Conservation (phyloP, 805 yeast genomes). For the Hanseniaspora occidentalis region DNA sequence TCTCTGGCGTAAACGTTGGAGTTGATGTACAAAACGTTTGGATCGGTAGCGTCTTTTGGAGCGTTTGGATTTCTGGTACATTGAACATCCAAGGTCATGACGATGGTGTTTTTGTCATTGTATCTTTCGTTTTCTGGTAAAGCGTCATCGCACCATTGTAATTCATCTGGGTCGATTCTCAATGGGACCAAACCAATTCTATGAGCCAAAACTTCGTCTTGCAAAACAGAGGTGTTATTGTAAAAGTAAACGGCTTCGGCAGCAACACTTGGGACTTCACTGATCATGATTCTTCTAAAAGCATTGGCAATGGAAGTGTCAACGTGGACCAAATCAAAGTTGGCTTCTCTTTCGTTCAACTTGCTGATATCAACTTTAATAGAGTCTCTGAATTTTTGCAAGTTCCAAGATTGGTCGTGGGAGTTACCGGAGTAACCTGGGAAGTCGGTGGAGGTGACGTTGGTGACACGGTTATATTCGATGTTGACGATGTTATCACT, state of each 20-base stretch:
- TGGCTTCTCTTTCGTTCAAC: constrained; percentile 56
- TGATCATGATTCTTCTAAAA: constrained; percentile 89
- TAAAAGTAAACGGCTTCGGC: constrained; percentile 83
- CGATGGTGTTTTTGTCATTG: constrained; percentile 84
- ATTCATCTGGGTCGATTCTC: constrained; percentile 77
- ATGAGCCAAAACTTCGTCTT: constrained; percentile 93
- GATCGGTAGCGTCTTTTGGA: constrained; percentile 63
- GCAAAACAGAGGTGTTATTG: constrained; percentile 93
- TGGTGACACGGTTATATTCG: constrained; percentile 83
- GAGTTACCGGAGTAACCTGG: constrained; percentile 66
- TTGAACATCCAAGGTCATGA: constrained; percentile 63
- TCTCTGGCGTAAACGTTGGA: constrained; percentile 83
- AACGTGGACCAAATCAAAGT: constrained; percentile 74
- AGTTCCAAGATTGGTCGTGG: constrained; percentile 67
- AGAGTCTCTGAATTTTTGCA: constrained; percentile 59
- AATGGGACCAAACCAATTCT: constrained; percentile 89
- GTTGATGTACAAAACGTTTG: constrained; percentile 72
- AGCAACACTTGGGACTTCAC: constrained; percentile 94
- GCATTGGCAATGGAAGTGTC: constrained; percentile 95
- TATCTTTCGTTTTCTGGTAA: constrained; percentile 56
- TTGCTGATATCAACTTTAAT: constrained; percentile 58
- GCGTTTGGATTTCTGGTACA: constrained; percentile 84
- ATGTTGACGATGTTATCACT: constrained; percentile 59
- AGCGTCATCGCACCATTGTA: constrained; percentile 67
- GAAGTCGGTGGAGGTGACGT: constrained; percentile 80